These are phyloP conservation scores for Piloderma croceum DNA, from an alignment of 768 basidiomycete species.

Conservation along the genomic window DNA sequence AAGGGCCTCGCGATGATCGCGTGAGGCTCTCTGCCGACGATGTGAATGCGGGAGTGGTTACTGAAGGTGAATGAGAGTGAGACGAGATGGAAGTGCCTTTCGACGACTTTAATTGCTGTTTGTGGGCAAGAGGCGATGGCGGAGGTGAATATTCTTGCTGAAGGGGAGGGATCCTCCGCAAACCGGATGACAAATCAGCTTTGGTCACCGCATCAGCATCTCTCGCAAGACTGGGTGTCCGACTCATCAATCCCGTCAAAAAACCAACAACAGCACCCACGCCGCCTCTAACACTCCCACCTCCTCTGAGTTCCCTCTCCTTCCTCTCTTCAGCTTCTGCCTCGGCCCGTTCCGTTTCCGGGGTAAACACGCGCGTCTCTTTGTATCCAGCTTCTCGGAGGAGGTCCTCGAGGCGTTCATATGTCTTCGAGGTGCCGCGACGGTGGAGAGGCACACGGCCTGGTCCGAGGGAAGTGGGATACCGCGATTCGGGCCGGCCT, in stretches of 20 bases:
- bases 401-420: constrained; percentile 81
- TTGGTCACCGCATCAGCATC: constrained; percentile 14
- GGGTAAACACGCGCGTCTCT: constrained; percentile 86
- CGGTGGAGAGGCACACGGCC: constrained; percentile 71
- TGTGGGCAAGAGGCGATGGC: constrained; percentile 26
- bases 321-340: constrained; percentile 22
- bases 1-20: background rate
- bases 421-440: constrained; percentile 73
- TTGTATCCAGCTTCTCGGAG: constrained; percentile 87
- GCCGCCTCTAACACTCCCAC: constrained; percentile 37
- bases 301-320: constrained; percentile 21
- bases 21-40: background rate
- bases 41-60: constrained; percentile 12
- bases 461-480: constrained; percentile 54
- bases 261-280: constrained; percentile 59
- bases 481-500: constrained; percentile 41
- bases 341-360: constrained; percentile 59
- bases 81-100: too few relatives aligned
- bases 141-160: constrained; percentile 24
- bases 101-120: too few relatives aligned
- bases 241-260: constrained; percentile 55
- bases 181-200: constrained; percentile 3
- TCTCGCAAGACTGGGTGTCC: constrained; percentile 19
- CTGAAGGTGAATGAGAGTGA: constrained; percentile 18
- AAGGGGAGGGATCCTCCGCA: too few relatives aligned